phyloP scores from a whole-genome alignment of 495 filamentous ascomycete species.

The Xylaria curta region DNA sequence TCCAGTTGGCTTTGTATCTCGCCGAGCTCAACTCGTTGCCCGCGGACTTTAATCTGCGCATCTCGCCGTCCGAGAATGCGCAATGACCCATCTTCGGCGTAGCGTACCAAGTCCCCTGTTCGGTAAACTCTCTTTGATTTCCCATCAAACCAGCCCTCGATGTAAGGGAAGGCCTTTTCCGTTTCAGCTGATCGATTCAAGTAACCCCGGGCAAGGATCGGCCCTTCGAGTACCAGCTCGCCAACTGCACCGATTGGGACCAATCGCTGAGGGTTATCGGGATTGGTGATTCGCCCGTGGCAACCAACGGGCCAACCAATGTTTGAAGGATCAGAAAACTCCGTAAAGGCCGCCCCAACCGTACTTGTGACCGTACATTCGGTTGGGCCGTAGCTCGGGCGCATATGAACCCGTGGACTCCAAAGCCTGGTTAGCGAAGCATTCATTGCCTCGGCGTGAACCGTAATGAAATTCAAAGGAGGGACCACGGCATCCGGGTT shows the following conservation, averaged over 20 bases:
- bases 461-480: conserved; percentile 9
- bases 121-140: conserved; percentile 10
- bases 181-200: conserved; percentile 40
- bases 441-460: conserved; percentile 16
- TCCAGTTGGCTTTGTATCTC: conserved; percentile 31
- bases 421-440: conserved; percentile 1
- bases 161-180: conserved; percentile 38
- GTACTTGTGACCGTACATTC: conserved; percentile 20
- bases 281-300: conserved; percentile 58
- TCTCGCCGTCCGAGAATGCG: conserved; percentile 32
- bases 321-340: conserved; percentile 32
- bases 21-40: conserved; percentile 38
- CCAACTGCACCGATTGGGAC: conserved; percentile 48
- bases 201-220: conserved; percentile 44
- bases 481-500: conserved; percentile 8
- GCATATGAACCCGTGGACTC: conserved; percentile 12
- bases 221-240: conserved; percentile 47
- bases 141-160: conserved; percentile 46
- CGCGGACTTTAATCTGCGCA: conserved; percentile 36
- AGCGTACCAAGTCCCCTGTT: conserved; percentile 21
- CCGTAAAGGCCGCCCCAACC: conserved; percentile 1
- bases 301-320: conserved; percentile 56
- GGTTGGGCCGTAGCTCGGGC: conserved; percentile 17
- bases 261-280: conserved; percentile 53
- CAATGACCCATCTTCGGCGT: conserved; percentile 5